phyloP scores from a whole-genome alignment of 164 flowering plant genomes.

The Piper betle region DNA sequence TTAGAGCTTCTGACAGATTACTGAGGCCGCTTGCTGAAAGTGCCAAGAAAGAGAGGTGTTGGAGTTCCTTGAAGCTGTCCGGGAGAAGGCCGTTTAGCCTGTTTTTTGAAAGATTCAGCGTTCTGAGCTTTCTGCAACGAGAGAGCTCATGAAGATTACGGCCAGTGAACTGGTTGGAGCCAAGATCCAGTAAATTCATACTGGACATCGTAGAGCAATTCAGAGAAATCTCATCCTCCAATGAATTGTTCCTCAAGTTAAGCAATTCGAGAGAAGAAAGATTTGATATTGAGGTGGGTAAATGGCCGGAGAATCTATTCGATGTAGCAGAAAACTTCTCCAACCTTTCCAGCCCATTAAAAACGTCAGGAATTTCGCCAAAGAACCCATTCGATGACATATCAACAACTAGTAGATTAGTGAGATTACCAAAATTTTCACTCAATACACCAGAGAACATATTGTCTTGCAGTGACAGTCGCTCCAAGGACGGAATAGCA shows the following conservation, averaged over 20 bases:
- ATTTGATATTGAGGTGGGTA: slow-evolving; percentile 39
- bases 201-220: slow-evolving; percentile 5
- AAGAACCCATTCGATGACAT: slow-evolving; percentile 35
- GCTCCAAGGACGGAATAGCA: slow-evolving; percentile 35
- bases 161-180: slow-evolving; percentile 12
- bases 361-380: slow-evolving; percentile 49
- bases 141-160: slow-evolving; percentile 10
- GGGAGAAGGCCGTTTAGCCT: slow-evolving; percentile 16
- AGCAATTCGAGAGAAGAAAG: slow-evolving; percentile 44
- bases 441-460: slow-evolving; percentile 49
- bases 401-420: slow-evolving; percentile 32
- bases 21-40: slow-evolving; percentile 12
- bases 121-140: slow-evolving; percentile 10
- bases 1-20: slow-evolving; percentile 12
- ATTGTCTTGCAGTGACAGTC: slow-evolving; percentile 38
- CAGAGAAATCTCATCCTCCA: slow-evolving; percentile 25
- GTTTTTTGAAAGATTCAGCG: slow-evolving; percentile 14
- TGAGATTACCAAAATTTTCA: slow-evolving; percentile 45
- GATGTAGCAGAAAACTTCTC: slow-evolving; percentile 46
- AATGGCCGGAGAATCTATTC: slow-evolving; percentile 44
- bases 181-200: slow-evolving; percentile 11
- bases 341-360: slow-evolving; percentile 32
- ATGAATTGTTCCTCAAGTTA: slow-evolving; percentile 66
- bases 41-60: slow-evolving; percentile 12
- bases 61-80: slow-evolving; percentile 9